Conservation (phyloP, 2,329 filamentous ascomycete genomes). For the Dactylellina drechsleri region DNA sequence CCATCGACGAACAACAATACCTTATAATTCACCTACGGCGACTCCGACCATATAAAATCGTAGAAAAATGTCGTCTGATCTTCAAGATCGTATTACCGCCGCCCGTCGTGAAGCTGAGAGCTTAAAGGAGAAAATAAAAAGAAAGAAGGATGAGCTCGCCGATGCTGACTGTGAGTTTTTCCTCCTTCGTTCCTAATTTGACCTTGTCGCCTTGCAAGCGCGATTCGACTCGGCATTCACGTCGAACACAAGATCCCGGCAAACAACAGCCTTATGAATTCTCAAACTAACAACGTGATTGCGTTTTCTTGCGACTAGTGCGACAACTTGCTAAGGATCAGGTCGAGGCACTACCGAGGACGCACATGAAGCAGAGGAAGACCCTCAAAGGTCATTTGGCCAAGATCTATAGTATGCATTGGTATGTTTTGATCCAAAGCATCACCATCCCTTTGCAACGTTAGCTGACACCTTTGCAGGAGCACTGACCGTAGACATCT, state of each 20-base stretch:
- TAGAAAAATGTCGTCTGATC: slow-evolving; percentile 57
- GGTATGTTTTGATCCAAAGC: slow-evolving; percentile 69
- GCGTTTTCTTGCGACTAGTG: slow-evolving; percentile 51
- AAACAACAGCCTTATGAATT: neutral
- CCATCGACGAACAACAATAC: neutral
- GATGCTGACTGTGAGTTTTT: slow-evolving; percentile 89
- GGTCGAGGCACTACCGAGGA: slow-evolving; percentile 89
- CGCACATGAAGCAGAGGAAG: slow-evolving; percentile 96
- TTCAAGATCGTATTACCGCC: slow-evolving; percentile 86
- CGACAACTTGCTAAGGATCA: slow-evolving; percentile 91
- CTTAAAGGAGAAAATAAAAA: slow-evolving; percentile 97
- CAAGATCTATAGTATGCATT: slow-evolving; percentile 99
- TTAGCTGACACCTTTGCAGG: slow-evolving; percentile 26
- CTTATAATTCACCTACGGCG: slow-evolving; percentile 5
- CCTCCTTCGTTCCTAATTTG: slow-evolving; percentile 8
- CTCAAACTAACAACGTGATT: slow-evolving; percentile 21
- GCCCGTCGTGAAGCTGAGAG: slow-evolving; percentile 97
- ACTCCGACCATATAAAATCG: slow-evolving; percentile 15
- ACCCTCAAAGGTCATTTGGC: slow-evolving; percentile 97
- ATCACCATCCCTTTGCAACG: neutral
- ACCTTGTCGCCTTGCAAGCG: slow-evolving; percentile 3
- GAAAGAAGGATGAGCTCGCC: slow-evolving; percentile 99
- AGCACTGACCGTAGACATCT: slow-evolving; percentile 90
- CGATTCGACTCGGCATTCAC: neutral
- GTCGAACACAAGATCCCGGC: neutral